Evolutionary conservation across 768 basidiomycete species (phyloP).

Genomic region (Mycena haematopus): DNA sequence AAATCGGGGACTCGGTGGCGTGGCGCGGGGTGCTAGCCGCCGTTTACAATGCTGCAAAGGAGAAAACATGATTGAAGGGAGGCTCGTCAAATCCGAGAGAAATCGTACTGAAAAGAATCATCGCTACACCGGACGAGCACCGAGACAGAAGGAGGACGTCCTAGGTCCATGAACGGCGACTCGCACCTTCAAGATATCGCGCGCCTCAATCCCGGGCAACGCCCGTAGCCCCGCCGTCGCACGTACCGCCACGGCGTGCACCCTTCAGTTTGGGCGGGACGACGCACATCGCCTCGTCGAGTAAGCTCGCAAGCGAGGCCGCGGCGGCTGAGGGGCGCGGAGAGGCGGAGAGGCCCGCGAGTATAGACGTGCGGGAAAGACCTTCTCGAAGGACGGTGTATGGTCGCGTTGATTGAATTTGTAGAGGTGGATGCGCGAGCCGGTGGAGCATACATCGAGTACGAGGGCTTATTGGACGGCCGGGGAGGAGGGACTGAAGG

Average conservation of each 20-base stretch:
- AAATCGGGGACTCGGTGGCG: too few species aligned
- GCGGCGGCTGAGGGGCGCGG: conserved; percentile 47
- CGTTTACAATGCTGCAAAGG: too few species aligned
- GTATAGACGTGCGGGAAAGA: conserved; percentile 84
- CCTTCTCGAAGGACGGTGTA: conserved; percentile 87
- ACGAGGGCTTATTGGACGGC: conserved; percentile 95
- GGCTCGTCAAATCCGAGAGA: too few species aligned
- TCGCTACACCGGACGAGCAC: too few species aligned
- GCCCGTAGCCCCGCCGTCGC: conserved; percentile 86
- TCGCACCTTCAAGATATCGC: conserved; percentile 75
- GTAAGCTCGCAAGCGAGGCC: conserved; percentile 75
- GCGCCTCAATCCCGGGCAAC: conserved; percentile 67
- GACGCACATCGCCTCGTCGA: conserved; percentile 80
- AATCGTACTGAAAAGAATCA: too few species aligned
- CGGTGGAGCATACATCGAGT: conserved; percentile 98
- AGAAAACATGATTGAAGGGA: too few species aligned
- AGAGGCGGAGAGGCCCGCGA: conserved; percentile 57
- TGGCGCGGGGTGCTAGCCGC: too few species aligned
- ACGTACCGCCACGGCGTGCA: conserved; percentile 90
- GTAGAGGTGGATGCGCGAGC: conserved; percentile 97
- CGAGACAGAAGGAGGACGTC: too few species aligned
- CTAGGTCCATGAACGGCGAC: conserved; percentile 88
- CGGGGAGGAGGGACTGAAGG: conserved; percentile 53
- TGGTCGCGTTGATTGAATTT: conserved; percentile 92
- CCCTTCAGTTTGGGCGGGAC: conserved; percentile 82